Evolutionary conservation across 2,329 filamentous ascomycete genomes (phyloP).

Genomic region (Anthostomella pinea): DNA sequence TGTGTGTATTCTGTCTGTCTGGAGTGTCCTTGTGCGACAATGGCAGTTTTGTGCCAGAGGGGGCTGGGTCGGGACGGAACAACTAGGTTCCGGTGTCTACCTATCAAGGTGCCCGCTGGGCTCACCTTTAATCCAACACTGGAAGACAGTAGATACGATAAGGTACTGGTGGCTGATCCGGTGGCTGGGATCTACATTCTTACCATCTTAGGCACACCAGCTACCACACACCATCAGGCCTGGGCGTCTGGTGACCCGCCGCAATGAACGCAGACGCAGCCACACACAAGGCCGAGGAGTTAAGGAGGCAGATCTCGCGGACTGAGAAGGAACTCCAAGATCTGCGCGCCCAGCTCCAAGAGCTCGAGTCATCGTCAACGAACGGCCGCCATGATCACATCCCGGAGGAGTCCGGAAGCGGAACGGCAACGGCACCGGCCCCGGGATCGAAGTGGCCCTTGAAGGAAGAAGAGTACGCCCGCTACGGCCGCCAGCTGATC

Average conservation of each 20-base stretch:
- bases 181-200: neutral
- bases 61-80: too few relatives aligned
- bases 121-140: too few relatives aligned
- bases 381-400: conserved; percentile 3
- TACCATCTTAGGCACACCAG: neutral
- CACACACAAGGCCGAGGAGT: conserved; percentile 30
- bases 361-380: conserved; percentile 33
- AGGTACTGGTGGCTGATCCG: too few relatives aligned
- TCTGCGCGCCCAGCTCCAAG: conserved; percentile 44
- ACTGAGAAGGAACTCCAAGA: conserved; percentile 47
- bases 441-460: conserved; percentile 63
- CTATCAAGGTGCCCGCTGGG: too few relatives aligned
- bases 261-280: too few relatives aligned
- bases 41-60: too few relatives aligned
- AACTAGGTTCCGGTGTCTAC: too few relatives aligned
- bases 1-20: too few relatives aligned
- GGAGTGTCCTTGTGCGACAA: too few relatives aligned
- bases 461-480: conserved; percentile 68
- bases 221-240: too few relatives aligned
- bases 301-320: conserved; percentile 46
- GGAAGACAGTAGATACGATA: too few relatives aligned
- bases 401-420: conserved; percentile 1
- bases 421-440: conserved; percentile 2
- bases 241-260: too few relatives aligned
- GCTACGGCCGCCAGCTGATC: conserved; percentile 90